Conservation (phyloP, 192 early-diverging fungal genomes). For the Thamnidium elegans region DNA sequence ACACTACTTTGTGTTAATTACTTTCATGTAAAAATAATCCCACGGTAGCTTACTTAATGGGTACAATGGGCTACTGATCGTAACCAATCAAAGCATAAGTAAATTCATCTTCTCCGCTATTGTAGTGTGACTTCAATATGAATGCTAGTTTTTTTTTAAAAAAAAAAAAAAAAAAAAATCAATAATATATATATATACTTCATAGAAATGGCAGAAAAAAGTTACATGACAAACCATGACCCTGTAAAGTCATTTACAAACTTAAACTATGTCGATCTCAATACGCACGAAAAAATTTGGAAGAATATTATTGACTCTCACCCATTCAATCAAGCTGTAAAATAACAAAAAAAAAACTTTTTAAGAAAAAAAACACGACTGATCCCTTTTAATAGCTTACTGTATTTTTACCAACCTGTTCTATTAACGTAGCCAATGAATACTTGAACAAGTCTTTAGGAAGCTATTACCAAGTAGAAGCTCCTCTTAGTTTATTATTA, state of each 20-base stretch:
- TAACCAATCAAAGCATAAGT: too few species aligned
- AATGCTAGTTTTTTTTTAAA: too few species aligned
- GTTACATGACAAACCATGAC: constrained; percentile 1
- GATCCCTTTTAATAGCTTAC: constrained; percentile 11
- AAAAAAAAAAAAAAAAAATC: too few species aligned
- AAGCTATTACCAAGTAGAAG: constrained; percentile 23
- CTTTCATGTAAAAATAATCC: too few species aligned
- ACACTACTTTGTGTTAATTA: too few species aligned
- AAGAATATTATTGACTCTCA: constrained; percentile 17
- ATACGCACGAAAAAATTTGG: background rate
- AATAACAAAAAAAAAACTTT: background rate
- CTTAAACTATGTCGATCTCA: constrained; percentile 6
- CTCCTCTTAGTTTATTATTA: constrained; percentile 10
- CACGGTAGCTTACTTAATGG: too few species aligned
- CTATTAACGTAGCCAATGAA: background rate
- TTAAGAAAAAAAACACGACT: too few species aligned
- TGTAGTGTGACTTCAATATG: too few species aligned
- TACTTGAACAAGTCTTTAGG: constrained; percentile 8
- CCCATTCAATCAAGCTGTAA: constrained; percentile 28
- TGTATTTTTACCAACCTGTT: constrained; percentile 11
- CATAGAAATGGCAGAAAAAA: background rate
- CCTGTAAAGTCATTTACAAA: constrained; percentile 2
- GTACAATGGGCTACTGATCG: too few species aligned
- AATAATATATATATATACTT: too few species aligned
- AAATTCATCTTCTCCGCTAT: too few species aligned